These are phyloP conservation scores for Mycosphaerella sp. DNA, from an alignment of 2,329 filamentous ascomycete genomes.

Conservation along the genomic window DNA sequence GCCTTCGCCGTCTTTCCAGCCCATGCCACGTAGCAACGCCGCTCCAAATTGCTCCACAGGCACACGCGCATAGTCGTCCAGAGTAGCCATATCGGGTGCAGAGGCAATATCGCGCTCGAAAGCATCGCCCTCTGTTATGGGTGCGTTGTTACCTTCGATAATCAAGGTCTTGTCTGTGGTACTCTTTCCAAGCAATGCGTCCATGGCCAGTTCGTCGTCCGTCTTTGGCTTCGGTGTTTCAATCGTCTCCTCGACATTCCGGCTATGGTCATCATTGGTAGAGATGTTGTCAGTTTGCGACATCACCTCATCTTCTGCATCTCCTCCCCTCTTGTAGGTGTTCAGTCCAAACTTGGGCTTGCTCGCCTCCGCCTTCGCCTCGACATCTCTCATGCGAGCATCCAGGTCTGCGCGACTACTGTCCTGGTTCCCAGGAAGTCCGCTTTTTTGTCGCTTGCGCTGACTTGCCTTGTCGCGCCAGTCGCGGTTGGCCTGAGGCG, in stretches of 20 bases:
- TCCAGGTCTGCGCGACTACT: conserved; percentile 21
- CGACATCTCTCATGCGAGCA: conserved; percentile 24
- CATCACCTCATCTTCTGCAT: conserved; percentile 6
- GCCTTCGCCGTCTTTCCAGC: conserved; percentile 70
- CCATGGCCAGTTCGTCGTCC: conserved; percentile 53
- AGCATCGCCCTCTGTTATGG: conserved; percentile 33
- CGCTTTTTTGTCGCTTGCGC: conserved; percentile 49
- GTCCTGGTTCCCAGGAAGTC: conserved; percentile 45
- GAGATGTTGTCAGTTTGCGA: conserved; percentile 3
- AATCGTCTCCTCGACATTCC: conserved; percentile 22
- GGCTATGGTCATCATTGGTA: conserved; percentile 3
- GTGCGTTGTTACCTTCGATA: conserved; percentile 31
- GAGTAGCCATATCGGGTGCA: conserved; percentile 67
- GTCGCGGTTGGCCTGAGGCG: conserved; percentile 54
- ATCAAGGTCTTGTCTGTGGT: conserved; percentile 34
- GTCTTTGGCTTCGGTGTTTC: conserved; percentile 35
- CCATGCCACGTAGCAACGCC: conserved; percentile 85
- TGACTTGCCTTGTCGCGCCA: conserved; percentile 51
- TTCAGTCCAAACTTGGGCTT: conserved; percentile 52
- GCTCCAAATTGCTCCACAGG: conserved; percentile 94
- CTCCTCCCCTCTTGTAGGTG: conserved; percentile 30
- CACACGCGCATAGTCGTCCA: conserved; percentile 80
- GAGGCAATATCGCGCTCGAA: conserved; percentile 55
- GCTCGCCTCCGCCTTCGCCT: conserved; percentile 33
- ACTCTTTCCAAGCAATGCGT: conserved; percentile 41